These are phyloP conservation scores for Biscutella laevigata DNA, from an alignment of 441 rosid species.

Conservation along the genomic window DNA sequence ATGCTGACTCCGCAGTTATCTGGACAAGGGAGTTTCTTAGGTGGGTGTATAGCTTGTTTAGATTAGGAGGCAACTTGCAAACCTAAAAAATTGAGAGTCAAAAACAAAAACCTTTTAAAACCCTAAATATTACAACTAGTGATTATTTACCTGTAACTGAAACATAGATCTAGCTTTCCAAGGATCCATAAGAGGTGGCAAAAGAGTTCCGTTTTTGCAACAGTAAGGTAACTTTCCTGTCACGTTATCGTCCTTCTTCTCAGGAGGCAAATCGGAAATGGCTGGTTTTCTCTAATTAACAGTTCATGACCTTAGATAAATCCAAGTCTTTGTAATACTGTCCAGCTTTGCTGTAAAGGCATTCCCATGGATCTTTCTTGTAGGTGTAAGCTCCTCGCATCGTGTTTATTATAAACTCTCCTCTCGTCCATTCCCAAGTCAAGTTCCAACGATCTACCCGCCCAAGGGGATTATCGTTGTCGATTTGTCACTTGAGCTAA, in stretches of 20 bases:
- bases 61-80: slow-evolving; percentile 64
- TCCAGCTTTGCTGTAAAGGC: slow-evolving; percentile 60
- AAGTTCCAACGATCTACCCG: slow-evolving; percentile 85
- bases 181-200: slow-evolving; percentile 61
- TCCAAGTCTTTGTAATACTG: slow-evolving; percentile 50
- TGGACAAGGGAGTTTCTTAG: slow-evolving; percentile 67
- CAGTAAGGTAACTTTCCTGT: slow-evolving; percentile 64
- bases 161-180: slow-evolving; percentile 46
- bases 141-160: slow-evolving; percentile 43
- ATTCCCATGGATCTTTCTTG: slow-evolving; percentile 38
- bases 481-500: slow-evolving; percentile 69
- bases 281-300: slow-evolving; percentile 55
- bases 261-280: slow-evolving; percentile 65
- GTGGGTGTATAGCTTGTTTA: slow-evolving; percentile 53
- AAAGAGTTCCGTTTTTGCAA: slow-evolving; percentile 62
- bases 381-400: slow-evolving; percentile 77
- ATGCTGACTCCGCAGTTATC: slow-evolving; percentile 82
- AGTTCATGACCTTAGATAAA: slow-evolving; percentile 57
- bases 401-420: slow-evolving; percentile 65
- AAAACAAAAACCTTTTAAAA: neutral
- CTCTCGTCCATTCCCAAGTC: slow-evolving; percentile 86
- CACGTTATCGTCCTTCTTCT: slow-evolving; percentile 40
- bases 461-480: slow-evolving; percentile 62
- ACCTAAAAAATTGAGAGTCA: slow-evolving; percentile 32
- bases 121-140: neutral